Percentiles rank a stretch among this genome's conserved stretches.
Conservation (phyloP, 495 filamentous ascomycete species). For the Penicillium mononematosum region DNA sequence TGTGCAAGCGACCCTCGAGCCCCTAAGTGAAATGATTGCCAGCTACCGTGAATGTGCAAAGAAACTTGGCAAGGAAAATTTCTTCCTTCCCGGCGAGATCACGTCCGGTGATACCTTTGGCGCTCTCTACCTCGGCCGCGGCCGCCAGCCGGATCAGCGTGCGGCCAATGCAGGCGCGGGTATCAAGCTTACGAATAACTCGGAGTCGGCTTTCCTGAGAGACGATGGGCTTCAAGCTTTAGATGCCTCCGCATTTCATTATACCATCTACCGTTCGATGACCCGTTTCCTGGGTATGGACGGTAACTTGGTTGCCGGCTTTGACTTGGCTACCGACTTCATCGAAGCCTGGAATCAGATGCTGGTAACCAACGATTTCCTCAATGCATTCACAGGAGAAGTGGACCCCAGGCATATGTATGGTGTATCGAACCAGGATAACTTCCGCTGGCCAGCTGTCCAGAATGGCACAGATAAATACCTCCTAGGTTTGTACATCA, state of each 20-base stretch:
- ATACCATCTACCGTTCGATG: conserved; percentile 49
- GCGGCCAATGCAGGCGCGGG: conserved; percentile 30
- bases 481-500: conserved; percentile 46
- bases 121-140: conserved; percentile 38
- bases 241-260: conserved; percentile 50
- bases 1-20: conserved; percentile 46
- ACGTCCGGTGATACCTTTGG: conserved; percentile 39
- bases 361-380: conserved; percentile 44
- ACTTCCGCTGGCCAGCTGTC: conserved; percentile 53
- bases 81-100: conserved; percentile 52
- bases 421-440: conserved; percentile 53
- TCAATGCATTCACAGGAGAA: conserved; percentile 50
- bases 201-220: conserved; percentile 29
- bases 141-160: conserved; percentile 36
- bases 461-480: conserved; percentile 47
- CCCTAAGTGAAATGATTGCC: conserved; percentile 43
- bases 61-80: conserved; percentile 44
- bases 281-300: conserved; percentile 52
- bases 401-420: conserved; percentile 54
- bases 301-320: conserved; percentile 41
- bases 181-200: conserved; percentile 34
- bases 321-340: conserved; percentile 44
- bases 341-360: conserved; percentile 46
- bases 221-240: conserved; percentile 37
- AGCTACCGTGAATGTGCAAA: conserved; percentile 42